phyloP scores from a whole-genome alignment of 768 basidiomycete species.

The Auricularia sp. region DNA sequence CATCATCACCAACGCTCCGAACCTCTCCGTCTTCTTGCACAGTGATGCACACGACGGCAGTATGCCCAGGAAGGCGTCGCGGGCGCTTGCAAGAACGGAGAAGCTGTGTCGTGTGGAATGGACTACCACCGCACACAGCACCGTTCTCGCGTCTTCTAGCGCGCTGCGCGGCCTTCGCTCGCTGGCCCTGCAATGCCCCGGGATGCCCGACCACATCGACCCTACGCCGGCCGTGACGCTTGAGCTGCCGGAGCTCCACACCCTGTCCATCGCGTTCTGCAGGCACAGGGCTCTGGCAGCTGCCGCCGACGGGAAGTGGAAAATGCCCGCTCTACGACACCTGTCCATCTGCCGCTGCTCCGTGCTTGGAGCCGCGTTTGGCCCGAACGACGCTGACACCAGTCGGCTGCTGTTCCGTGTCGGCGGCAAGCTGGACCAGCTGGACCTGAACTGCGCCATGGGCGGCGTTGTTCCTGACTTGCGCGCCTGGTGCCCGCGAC shows the following conservation, averaged over 20 bases:
- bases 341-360: neutral
- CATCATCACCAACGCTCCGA: neutral
- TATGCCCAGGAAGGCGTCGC: neutral
- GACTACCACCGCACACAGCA: neutral
- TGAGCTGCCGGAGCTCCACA: neutral
- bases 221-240: neutral
- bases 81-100: neutral
- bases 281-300: neutral
- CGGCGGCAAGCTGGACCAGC: neutral
- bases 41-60: constrained; percentile 1
- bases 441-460: constrained; percentile 1
- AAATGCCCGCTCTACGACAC: neutral
- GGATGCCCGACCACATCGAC: neutral
- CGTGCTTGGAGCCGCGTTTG: neutral
- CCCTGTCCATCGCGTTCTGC: neutral
- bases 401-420: neutral
- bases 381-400: neutral
- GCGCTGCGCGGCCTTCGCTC: neutral
- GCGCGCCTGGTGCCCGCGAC: neutral
- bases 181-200: neutral
- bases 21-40: neutral
- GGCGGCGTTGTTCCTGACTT: neutral
- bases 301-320: neutral
- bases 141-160: neutral
- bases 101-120: neutral